Evolutionary conservation across 345 rosid species (phyloP), one percentile per base, ranked within the genome.

Genomic region (Eutrema japonicum): DNA sequence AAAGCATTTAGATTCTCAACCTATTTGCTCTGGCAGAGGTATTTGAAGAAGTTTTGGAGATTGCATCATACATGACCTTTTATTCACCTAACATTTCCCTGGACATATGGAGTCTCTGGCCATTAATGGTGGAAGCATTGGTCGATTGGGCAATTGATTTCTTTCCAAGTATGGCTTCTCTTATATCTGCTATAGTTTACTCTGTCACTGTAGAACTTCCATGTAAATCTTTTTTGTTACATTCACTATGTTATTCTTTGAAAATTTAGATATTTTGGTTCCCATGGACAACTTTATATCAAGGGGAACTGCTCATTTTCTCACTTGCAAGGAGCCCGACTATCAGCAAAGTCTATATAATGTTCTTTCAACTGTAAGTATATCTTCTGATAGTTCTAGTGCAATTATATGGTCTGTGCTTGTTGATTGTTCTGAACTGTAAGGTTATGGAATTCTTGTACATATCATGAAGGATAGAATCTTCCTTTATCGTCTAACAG

Each of bases 71-170:
- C 75, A 92, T 96, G 99, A 92, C 99, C 70, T 92, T 92, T 81
- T 96, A 87, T 76, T 86, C 98, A 57, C 99, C 99, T 18, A 86
- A 83, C 40, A 92, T 96, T 82, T 90, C 99, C 40, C 55, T 86
- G 79, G 96, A 87, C 35, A 90, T 96, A 96, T 96, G 99, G 99
- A 89, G 87, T 78, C 96, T 96, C 43, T 96, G 99, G 99, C 97
- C 98, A 32, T 80, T 96, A 82, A 86, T 96, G 96, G 83, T 86
- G 79, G 97, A 90, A 61, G 98, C 98, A 58, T 76, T 96, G 76
- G 88, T 85, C 45, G 98, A 92, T 70, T 96, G 99, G 99, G 99
- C 97, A 38, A 89, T 96, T 45, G 99, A 96, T 78, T 96, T 85
- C 88, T 96, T 96, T 83, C 83, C 97, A 58, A 96, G 99, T 79